Evolutionary conservation across 1,284 basidiomycete species (phyloP).

Genomic region (Pyrrhoderma lamaoense): DNA sequence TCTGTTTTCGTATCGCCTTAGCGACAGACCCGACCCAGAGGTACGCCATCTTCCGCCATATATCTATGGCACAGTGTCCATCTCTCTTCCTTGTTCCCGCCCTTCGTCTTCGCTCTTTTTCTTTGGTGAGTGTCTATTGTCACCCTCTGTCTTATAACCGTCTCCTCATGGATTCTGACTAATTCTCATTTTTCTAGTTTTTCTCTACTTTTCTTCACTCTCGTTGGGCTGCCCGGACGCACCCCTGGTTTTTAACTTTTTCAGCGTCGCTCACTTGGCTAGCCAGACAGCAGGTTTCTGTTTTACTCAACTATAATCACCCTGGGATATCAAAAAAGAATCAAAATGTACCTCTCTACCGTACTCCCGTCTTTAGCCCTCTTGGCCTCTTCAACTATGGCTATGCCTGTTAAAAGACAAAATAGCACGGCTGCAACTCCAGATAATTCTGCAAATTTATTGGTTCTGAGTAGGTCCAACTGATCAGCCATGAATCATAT

Average conservation of each 20-base stretch:
- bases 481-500: not conserved
- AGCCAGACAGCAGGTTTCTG: slow-evolving; percentile 41
- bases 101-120: slow-evolving; percentile 12
- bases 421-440: slow-evolving; percentile 25
- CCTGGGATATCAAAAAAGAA: slow-evolving; percentile 1
- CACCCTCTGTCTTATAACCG: not conserved
- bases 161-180: not conserved
- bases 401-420: slow-evolving; percentile 37
- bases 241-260: slow-evolving; percentile 49
- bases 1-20: slow-evolving; percentile 8
- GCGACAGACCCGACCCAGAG: slow-evolving; percentile 13
- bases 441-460: slow-evolving; percentile 34
- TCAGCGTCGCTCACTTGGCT: slow-evolving; percentile 34
- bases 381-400: slow-evolving; percentile 37
- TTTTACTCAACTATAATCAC: slow-evolving; percentile 25
- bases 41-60: slow-evolving; percentile 4
- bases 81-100: slow-evolving; percentile 2
- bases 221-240: slow-evolving; percentile 61
- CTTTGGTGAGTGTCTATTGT: slow-evolving; percentile 10
- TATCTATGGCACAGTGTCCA: not conserved
- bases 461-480: slow-evolving; percentile 61
- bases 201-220: slow-evolving; percentile 32
- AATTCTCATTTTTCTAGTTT: not conserved
- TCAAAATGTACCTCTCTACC: slow-evolving; percentile 44
- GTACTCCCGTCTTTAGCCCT: slow-evolving; percentile 39